phyloP scores from a whole-genome alignment of 805 yeast genomes.

The Starmerella scarabaei region DNA sequence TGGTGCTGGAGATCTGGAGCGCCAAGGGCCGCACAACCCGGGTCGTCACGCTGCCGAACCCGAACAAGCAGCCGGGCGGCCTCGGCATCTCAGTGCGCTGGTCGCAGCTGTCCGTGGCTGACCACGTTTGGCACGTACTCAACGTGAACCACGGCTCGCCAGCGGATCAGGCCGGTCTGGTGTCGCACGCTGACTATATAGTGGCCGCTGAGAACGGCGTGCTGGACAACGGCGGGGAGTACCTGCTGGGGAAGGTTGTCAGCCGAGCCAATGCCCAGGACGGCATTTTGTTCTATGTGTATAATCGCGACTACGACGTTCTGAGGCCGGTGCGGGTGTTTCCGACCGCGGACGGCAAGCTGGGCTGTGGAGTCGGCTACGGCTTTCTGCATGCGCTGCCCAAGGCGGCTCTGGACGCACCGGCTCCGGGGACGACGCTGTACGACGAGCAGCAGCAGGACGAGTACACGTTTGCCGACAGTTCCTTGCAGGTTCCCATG shows the following conservation, averaged over 20 bases:
- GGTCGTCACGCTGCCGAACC: slow-evolving; percentile 14
- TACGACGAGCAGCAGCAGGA: no score
- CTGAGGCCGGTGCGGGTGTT: slow-evolving; percentile 78
- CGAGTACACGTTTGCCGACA: slow-evolving; percentile 1
- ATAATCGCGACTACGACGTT: slow-evolving; percentile 75
- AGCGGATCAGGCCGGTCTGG: slow-evolving; percentile 67
- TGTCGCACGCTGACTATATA: slow-evolving; percentile 77
- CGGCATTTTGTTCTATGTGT: slow-evolving; percentile 44
- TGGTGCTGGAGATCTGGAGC: slow-evolving; percentile 61
- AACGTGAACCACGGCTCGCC: slow-evolving; percentile 64
- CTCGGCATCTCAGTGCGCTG: slow-evolving; percentile 52
- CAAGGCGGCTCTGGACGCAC: slow-evolving; percentile 30
- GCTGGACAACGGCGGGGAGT: slow-evolving; percentile 78
- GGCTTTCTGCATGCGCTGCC: slow-evolving; percentile 85
- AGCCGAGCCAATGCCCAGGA: slow-evolving; percentile 33
- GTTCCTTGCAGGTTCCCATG: slow-evolving; percentile 1
- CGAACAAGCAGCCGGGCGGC: slow-evolving; percentile 24
- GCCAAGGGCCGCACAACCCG: slow-evolving; percentile 51
- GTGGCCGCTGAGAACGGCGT: slow-evolving; percentile 81
- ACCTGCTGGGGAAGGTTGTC: slow-evolving; percentile 54
- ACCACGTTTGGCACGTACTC: slow-evolving; percentile 78
- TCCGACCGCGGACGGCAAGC: slow-evolving; percentile 62
- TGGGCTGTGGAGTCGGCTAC: slow-evolving; percentile 93
- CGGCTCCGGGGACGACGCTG: slow-evolving; percentile 19
- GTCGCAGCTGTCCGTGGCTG: slow-evolving; percentile 60